phyloP scores from a whole-genome alignment of 495 filamentous ascomycete species.

The Trichocladium antarcticum region DNA sequence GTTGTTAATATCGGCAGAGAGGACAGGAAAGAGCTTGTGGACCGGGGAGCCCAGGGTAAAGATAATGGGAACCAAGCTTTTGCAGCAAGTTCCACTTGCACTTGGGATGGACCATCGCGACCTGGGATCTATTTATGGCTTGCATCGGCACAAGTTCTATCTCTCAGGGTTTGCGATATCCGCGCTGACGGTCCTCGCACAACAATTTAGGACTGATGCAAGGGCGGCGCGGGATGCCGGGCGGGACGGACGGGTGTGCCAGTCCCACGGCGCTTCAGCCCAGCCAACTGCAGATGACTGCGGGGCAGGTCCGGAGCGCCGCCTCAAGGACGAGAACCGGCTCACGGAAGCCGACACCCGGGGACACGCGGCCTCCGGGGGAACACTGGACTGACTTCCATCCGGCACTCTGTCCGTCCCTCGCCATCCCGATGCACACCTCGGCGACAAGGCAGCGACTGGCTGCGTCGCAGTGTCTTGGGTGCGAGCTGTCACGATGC shows the following conservation, averaged over 20 bases:
- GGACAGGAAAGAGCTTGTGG: no score
- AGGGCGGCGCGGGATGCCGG: neutral
- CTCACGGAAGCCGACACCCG: neutral
- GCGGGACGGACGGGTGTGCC: neutral
- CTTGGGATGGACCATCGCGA: neutral
- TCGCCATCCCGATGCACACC: neutral
- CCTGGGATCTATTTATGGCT: neutral
- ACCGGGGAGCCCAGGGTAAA: no score
- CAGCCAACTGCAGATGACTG: neutral
- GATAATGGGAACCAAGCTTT: no score
- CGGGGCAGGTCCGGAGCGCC: neutral
- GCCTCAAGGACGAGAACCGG: neutral
- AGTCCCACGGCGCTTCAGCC: neutral
- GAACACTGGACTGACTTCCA: no score
- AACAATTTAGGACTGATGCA: neutral
- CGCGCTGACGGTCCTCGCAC: no score
- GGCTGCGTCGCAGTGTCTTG: constrained; percentile 2
- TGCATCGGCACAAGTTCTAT: neutral
- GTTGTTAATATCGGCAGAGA: no score
- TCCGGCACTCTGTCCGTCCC: no score
- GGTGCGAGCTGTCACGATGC: constrained; percentile 25
- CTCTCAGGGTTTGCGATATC: neutral
- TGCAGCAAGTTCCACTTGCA: no score
- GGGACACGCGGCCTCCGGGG: constrained; percentile 1
- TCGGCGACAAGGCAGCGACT: neutral